These are phyloP conservation scores for Heterobasidion occidentale DNA, from an alignment of 1,284 basidiomycete species.

Conservation along the genomic window DNA sequence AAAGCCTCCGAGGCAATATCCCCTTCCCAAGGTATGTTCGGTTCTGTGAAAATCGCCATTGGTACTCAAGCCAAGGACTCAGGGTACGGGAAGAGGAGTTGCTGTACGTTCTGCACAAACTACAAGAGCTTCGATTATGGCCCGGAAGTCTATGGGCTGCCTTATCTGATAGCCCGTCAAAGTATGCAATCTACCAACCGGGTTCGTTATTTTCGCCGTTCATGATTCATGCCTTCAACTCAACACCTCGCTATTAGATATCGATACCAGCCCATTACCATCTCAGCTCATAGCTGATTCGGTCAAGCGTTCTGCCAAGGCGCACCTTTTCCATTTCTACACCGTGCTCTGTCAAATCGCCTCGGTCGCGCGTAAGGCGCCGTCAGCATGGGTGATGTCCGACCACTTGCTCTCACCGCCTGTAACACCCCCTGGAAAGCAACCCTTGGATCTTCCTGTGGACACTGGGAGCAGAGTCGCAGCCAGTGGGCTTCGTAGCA, in stretches of 20 bases:
- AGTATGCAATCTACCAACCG: conserved; percentile 44
- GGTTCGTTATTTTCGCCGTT: conserved; percentile 25
- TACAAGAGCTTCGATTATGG: conserved; percentile 66
- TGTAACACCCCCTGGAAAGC: background rate
- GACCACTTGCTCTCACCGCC: conserved; percentile 8
- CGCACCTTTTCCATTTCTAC: conserved; percentile 84
- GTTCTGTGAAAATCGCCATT: background rate
- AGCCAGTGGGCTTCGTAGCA: conserved; percentile 22
- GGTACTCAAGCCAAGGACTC: background rate
- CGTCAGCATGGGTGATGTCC: conserved; percentile 53
- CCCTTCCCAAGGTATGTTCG: conserved; percentile 71
- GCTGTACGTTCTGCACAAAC: conserved; percentile 72
- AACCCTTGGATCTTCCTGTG: background rate
- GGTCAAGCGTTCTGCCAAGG: conserved; percentile 62
- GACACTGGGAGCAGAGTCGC: conserved; percentile 8
- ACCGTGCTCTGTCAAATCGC: conserved; percentile 71
- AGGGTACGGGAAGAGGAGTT: conserved; percentile 88
- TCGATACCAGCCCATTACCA: conserved; percentile 38
- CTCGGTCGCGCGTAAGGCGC: conserved; percentile 56
- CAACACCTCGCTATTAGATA: conserved; percentile 19
- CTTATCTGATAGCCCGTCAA: conserved; percentile 53
- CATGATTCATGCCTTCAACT: background rate
- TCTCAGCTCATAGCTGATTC: conserved; percentile 55
- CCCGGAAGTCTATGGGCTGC: conserved; percentile 72
- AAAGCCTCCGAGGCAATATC: conserved; percentile 70